Conservation (phyloP, 1,139 yeast species). For the Lodderomyces oxycetoniae region DNA sequence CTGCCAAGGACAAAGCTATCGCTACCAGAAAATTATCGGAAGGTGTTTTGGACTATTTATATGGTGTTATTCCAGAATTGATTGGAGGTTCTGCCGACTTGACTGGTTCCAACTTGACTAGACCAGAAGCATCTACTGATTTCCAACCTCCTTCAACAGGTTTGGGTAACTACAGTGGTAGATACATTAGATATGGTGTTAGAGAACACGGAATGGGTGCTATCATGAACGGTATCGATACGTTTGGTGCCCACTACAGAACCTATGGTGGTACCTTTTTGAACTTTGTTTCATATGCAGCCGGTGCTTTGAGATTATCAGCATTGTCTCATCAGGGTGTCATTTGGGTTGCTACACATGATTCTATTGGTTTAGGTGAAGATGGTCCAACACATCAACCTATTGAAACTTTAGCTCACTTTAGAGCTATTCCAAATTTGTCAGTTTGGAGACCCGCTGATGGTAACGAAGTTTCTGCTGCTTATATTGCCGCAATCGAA, state of each 20-base stretch:
- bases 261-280: conserved; percentile 98
- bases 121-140: conserved; percentile 79
- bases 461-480: conserved; percentile 98
- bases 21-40: conserved; percentile 97
- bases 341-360: conserved; percentile 98
- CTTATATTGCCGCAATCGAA: conserved; percentile 77
- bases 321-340: conserved; percentile 93
- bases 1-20: conserved; percentile 71
- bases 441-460: conserved; percentile 99
- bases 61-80: conserved; percentile 74
- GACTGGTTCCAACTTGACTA: conserved; percentile 96
- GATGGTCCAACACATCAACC: conserved; percentile 99
- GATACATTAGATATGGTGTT: conserved; percentile 97
- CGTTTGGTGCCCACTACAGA: conserved; percentile 89
- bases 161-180: conserved; percentile 85
- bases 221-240: conserved; percentile 95
- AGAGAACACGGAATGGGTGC: conserved; percentile 99
- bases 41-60: conserved; percentile 63
- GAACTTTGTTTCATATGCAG: conserved; percentile 95
- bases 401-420: conserved; percentile 95
- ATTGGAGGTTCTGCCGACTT: conserved; percentile 98
- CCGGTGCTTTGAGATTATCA: conserved; percentile 94
- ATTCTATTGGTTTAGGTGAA: conserved; percentile 98
- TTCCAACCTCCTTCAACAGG: conserved; percentile 88
- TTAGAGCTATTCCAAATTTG: conserved; percentile 94